These are phyloP conservation scores for Lactarius hengduanensis DNA, from an alignment of 768 basidiomycete species.

Conservation along the genomic window DNA sequence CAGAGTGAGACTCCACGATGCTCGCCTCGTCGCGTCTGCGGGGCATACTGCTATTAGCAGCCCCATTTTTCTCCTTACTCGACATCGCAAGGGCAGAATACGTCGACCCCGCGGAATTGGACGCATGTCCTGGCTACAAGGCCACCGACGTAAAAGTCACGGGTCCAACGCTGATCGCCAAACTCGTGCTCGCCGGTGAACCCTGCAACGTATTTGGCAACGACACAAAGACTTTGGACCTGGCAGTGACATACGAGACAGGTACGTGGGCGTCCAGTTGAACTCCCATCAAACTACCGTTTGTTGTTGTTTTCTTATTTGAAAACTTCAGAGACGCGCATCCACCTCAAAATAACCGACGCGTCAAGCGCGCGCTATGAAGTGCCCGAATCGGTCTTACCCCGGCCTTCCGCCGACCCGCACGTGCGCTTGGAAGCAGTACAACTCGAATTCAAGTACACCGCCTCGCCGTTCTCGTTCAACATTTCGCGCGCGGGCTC, in stretches of 20 bases:
- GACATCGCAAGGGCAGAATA: slow-evolving; percentile 27
- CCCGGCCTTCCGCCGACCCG: slow-evolving; percentile 45
- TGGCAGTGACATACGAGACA: slow-evolving; percentile 60
- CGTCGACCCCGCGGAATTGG: slow-evolving; percentile 39
- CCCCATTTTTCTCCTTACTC: neutral
- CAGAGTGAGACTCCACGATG: neutral
- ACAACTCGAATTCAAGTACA: slow-evolving; percentile 59
- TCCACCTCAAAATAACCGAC: slow-evolving; percentile 65
- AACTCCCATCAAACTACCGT: neutral
- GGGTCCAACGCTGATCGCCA: slow-evolving; percentile 47
- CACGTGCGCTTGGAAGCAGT: slow-evolving; percentile 37
- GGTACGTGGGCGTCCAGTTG: slow-evolving; percentile 34
- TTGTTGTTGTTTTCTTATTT: neutral
- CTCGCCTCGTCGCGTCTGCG: neutral
- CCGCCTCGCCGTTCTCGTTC: slow-evolving; percentile 59
- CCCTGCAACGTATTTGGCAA: slow-evolving; percentile 60
- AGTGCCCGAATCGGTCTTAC: slow-evolving; percentile 60
- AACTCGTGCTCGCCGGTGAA: slow-evolving; percentile 50
- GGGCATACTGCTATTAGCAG: neutral
- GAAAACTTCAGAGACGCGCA: slow-evolving; percentile 45
- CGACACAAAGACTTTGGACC: slow-evolving; percentile 47
- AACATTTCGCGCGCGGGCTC: slow-evolving; percentile 50
- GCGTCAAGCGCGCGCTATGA: slow-evolving; percentile 52
- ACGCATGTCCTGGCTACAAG: slow-evolving; percentile 61
- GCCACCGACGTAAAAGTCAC: slow-evolving; percentile 44